Base-by-base conservation (phyloP, 2,329 filamentous ascomycete genomes). In the Penicillium glabrum region DNA sequence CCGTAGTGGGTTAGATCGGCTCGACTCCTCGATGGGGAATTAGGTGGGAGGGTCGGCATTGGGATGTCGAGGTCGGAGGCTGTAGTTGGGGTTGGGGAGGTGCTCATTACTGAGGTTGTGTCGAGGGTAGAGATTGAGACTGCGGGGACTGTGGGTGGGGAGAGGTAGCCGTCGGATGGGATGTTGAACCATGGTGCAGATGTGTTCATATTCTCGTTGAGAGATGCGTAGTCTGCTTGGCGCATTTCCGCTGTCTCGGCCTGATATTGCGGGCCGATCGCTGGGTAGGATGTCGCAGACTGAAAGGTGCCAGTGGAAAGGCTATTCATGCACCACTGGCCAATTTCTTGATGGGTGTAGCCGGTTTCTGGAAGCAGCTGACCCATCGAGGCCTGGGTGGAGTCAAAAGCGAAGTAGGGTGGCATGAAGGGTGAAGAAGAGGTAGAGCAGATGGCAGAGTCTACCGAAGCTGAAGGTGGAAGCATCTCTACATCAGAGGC, bases 1-100 rank as follows among this genome's bases (percentile, higher is more conserved):
- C 73, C 73, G 57, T 72, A 75, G 46, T 67, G 63, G 3, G 66
- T 61, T 19, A 75, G 67, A 56, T 74, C 67, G 26, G 57, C 51
- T 21, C 61, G 51, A 37, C 61, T 64, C 4, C 19, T 41, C 19
- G 19, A 10, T 41, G 19, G 39, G 5, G 19, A 57, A 61, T 8
- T 55, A 46, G 3, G 56, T 56, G 9, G 60, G 59, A 4, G 54
- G 39, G 26, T 53, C 41, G 26, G 52, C 35, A 49, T 53, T 16
- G 37, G 56, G 31, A 41, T 50, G n/a, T 61, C 60, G 27, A 62
- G 57, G 37, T 66, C 62, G 9, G 62, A 62, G 41, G 55, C 16
- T 14, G 60, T 61, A 24, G 50, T 57, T 31, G 51, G 43, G 8
- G 59, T 46, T 11, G 61, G 62, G 1, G 62, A 66, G 14, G 57